Percentiles rank a stretch among this genome's conserved stretches.
Evolutionary conservation across 176 grass and related monocot genomes (phyloP).

Genomic region (Oryza rufipogon): DNA sequence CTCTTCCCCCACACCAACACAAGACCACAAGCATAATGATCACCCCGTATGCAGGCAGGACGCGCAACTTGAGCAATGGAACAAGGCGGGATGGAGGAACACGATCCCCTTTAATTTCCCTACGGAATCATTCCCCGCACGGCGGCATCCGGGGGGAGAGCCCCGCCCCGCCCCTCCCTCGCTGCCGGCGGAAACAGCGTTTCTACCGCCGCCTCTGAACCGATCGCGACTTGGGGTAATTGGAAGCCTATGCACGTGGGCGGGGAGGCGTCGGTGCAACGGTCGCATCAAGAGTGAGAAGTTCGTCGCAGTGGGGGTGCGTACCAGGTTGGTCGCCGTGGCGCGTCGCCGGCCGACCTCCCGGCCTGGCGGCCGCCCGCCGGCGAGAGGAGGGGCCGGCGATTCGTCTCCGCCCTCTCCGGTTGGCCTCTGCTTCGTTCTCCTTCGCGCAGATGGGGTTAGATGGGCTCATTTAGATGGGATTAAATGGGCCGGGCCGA

Average conservation of each 20-base stretch:
- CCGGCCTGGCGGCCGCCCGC: background rate
- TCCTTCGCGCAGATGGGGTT: background rate
- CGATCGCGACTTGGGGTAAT: constrained; percentile 6
- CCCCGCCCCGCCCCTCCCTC: background rate
- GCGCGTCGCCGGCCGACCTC: background rate
- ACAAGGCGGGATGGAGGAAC: background rate
- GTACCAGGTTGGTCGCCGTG: background rate
- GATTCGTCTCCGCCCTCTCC: background rate
- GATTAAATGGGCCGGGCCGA: background rate
- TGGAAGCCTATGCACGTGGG: background rate
- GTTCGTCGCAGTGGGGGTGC: no score
- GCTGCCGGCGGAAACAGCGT: background rate
- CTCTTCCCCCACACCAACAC: background rate
- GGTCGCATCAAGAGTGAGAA: background rate
- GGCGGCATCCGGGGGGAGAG: background rate
- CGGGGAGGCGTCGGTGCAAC: background rate
- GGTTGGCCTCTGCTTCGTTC: background rate
- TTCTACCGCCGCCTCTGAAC: background rate
- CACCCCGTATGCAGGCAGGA: background rate
- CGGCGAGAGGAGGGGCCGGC: background rate
- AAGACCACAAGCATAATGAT: constrained; percentile 38
- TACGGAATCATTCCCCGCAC: background rate
- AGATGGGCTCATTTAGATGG: background rate
- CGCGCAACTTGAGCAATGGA: constrained; percentile 13
- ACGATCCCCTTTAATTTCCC: background rate